Evolutionary conservation across 148 eudicot genomes (phyloP), one percentile per base, ranked within the genome.

Genomic region (Arbutus unedo): DNA sequence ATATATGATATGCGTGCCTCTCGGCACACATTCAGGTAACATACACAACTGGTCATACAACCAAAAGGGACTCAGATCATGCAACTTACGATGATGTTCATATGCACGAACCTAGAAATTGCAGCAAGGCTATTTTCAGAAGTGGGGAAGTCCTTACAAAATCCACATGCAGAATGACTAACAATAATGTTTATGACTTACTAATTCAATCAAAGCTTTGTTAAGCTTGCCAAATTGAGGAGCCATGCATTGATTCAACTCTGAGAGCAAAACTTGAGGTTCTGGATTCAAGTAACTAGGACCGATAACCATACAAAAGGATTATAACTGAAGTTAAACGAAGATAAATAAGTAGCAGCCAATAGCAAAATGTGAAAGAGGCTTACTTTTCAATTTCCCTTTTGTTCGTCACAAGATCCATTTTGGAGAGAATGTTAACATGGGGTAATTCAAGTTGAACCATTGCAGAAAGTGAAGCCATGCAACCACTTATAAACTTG

Each of bases 401-500:
- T 88, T 90, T 92, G 87, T 88, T 91, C 84, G 87, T 88, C 87
- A 96, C 98, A 73, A 96, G 99, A 85, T 96, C 98, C 99, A 96
- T 96, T 81, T 96, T 96, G 75, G 99, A 91, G 83, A 96, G 87
- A 16, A 96, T 89, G 82, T 92, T 94, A 48, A 94, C 89, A 82
- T 94, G 94, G 67, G 99, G 99, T 6, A 94, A 77, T 82, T 96
- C 99, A 64, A 96, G 95, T 89, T 96, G 98, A 88, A 94, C 89
- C 98, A 96, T 96, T 2, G 98, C 98, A 59, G 98, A 94, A 70
- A 96, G 95, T 54, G 98, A 96, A 9, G 99, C 87, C 93, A 96
- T 90, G 83, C 99, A 96, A 16, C 99, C 97, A 84, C 99, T 94
- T 43, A 94, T 93, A 86, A 96, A 96, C 91, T 96, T 96, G 84